Evolutionary conservation across 2,329 filamentous ascomycete species (phyloP), one percentile per base, ranked within the genome.

Genomic region (Penicillium sp.): DNA sequence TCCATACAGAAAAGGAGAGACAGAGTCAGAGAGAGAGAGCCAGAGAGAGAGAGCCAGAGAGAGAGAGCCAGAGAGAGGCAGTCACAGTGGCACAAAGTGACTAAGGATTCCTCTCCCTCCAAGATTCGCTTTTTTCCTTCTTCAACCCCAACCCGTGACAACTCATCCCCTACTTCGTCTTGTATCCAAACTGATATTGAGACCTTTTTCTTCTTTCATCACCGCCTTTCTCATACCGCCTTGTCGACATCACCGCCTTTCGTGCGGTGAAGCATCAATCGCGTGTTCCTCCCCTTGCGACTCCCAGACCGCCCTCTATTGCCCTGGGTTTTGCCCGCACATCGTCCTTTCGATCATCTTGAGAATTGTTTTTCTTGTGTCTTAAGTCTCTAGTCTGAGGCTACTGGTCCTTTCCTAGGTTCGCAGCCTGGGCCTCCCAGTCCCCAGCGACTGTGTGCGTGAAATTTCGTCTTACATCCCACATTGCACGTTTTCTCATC

Each of bases 181-280:
- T 36, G 19, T 32, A 36, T 51, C 40, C 29, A 40, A 39, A 23
- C 44, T 55, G 46, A 39, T 51, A 43, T 30, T 50, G 47, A 49
- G 38, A 11, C 8, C n/a, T n/a, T 42, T 34, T 47, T 32, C 27
- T 49, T 48, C 27, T 34, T 27, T 32, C 47, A 60, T 63, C 61
- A 62, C 61, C 61, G 60, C 61, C 61, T 64, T 60, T 62, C 46
- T 43, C 53, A 65, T 61, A 50, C 48, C 48, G 38, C 39, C 46
- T 36, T 53, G 45, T 30, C 39, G 30, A 50, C 61, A 71, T 71
- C 69, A 71, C 69, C 69, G 69, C 69, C 69, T 71, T 70, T 64
- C 60, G 64, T 72, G 69, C 69, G 69, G 69, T 72, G 69, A 72
- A 69, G 67, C 59, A 47, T 50, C 57, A 60, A 62, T 68, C 62